Evolutionary conservation across 148 eudicot genomes (phyloP), one percentile per base, ranked within the genome.

Genomic region (Cornus controversa): DNA sequence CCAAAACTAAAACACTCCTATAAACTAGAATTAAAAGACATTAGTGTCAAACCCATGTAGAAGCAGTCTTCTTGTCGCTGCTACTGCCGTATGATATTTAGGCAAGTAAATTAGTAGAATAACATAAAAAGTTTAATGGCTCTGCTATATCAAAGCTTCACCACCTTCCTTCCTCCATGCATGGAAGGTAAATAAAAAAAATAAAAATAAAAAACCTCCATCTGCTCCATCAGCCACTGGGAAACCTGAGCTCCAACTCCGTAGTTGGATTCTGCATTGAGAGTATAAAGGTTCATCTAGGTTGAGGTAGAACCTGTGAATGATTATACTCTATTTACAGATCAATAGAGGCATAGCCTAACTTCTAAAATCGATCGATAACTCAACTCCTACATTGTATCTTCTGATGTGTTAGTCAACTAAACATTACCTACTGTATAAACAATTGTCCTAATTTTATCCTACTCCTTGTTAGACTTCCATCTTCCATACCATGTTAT

Each of bases 401-500:
- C 67, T 78, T 63, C 64, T 79, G 70, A 63, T 70, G 25, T 74
- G 85, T 85, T 83, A 79, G 81, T 82, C 60, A 54, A 69, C 69
- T 77, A 79, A 66, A 60, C 74, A 68, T 79, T 82, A 77, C 78
- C 82, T 75, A 77, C 70, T 70, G 68, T 86, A 83, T 83, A 62
- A 80, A 86, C 88, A 86, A 47, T 75, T 83, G 69, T 45, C 42
- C 78, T 34, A 69, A 16, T 16, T 37, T 54, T 60, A 40, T 72
- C 67, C 84, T 78, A 65, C 68, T 68, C 66, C 28, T 22, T 42
- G 57, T 84, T 74, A 84, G 65, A 87, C 69, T 80, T 84, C 86
- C 76, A 82, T 78, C 72, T 80, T 83, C 88, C 84, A 82, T 16
- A 79, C 76, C 71, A 79, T 23, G n/a, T 70, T 80, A 10, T 77